Base-by-base conservation (phyloP, 768 basidiomycete genomes). In the Mycena epipterygia region DNA sequence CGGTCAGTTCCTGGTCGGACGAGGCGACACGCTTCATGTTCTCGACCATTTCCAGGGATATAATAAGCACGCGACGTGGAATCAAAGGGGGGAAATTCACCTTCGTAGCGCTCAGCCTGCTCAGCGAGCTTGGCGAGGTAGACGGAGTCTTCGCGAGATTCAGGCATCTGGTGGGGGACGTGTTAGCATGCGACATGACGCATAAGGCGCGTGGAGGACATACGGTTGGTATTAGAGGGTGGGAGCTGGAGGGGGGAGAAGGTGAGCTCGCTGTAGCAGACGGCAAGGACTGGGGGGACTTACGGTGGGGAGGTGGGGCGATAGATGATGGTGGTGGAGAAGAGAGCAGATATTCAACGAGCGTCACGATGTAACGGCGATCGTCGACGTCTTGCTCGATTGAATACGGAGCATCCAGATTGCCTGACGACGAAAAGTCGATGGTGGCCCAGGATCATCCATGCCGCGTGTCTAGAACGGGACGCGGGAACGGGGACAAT, bases 61-160 rank as follows among this genome's bases (percentile, higher is more conserved):
- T 60, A 57, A 37, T 75, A 53, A 66, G 70, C 67, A 63, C 58
- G n/a, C 44, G 52, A 69, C 44, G 41, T 66, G 48, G 39, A 70
- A 65, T 37, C 42, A 58, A 59, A 39, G 64, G 27, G 48, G 19
- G 39, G 30, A 63, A 41, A 80, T 86, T 57, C 49, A 93, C 97
- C 97, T 88, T 98, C 97, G 82, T 98, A 99, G 58, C 97, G 97
- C 90, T 99, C 97, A 78, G 97, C 97, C 88, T 98, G 96, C 89
- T 98, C 96, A 82, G 96, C 95, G 88, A 98, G 96, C 95, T 99
- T 99, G 87, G 97, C 97, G 85, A 98, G 96, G 90, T 98, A 99
- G 85, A 99, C 97, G 78, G 93, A 95, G 84, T 97, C 95, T 91
- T 97, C 96, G 80, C 96, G 95, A 81, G 90, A 86, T 80, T 93